Base-by-base conservation (phyloP, 176 grass and related monocot genomes). In the Pontederia crassipes region DNA sequence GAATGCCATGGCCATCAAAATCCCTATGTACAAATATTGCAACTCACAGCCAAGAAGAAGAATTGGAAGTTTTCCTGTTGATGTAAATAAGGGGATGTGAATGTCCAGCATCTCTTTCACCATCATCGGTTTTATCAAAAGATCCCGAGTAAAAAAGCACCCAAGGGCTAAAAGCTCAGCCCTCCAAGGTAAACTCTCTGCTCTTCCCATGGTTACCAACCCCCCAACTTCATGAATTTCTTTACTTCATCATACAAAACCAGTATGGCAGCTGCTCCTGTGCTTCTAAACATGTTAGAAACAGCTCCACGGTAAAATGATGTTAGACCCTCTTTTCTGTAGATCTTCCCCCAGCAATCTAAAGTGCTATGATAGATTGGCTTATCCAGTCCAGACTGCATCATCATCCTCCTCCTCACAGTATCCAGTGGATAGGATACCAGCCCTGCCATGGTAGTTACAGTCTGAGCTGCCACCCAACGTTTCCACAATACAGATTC, bases 191-290 rank as follows among this genome's bases (percentile, higher is more conserved):
- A 24, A 24, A 24, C 20, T 24, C 20, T 24, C 20, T 24, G 20
- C 20, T 24, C 20, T 74, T 73, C 52, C 57, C 61, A 49, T 55
- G 54, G 32, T 89, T 67, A 89, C 49, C 92, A 77, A 56, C 82
- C 76, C 75, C 77, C 68, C 64, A 77, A 74, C 24, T 83, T 54
- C 84, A 98, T 98, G 60, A 98, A 83, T 62, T 79, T 92, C 57
- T 92, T 92, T 17, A 98, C 74, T 72, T 98, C 93, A 52, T 98
- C 93, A 56, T 98, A 98, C 64, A 88, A 65, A 70, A 98, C 88
- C 28, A 98, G 79, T 78, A 98, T 79, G 27, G 94, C 82, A 16
- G 94, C 94, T 2, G 94, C 88, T 52, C 94, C 94, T 10, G 84
- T 92, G 62, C 94, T 88, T 74, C 94, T 80, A 67, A 93, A 81